Evolutionary conservation across 106 monocot genomes (phyloP).

Genomic region (Apostasia ramifera): DNA sequence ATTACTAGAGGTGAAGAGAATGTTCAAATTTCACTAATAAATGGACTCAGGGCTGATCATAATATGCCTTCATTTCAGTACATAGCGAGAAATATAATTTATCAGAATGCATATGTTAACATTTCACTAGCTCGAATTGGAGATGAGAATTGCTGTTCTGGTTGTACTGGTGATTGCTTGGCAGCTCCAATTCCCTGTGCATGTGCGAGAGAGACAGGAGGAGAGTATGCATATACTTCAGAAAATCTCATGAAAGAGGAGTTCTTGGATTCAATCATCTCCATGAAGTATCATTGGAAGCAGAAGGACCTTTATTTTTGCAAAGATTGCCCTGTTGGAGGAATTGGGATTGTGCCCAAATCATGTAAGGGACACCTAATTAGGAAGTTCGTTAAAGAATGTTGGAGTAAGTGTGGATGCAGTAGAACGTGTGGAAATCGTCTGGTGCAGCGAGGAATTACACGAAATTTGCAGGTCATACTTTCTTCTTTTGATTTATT

Average conservation of each 20-base stretch:
- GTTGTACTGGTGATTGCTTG: conserved; percentile 73
- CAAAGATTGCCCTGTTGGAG: conserved; percentile 69
- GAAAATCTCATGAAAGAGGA: conserved; percentile 50
- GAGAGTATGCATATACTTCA: conserved; percentile 67
- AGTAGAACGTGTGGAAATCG: conserved; percentile 73
- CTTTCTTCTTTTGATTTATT: neutral
- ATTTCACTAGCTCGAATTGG: conserved; percentile 87
- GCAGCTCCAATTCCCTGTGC: conserved; percentile 58
- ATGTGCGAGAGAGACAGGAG: conserved; percentile 83
- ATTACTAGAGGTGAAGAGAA: conserved; percentile 74
- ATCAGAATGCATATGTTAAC: conserved; percentile 70
- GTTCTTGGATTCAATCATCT: conserved; percentile 62
- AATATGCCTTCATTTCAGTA: conserved; percentile 44
- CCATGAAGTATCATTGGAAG: conserved; percentile 21
- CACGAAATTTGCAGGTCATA: conserved; percentile 55
- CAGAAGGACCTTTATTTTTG: conserved; percentile 44
- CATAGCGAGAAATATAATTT: conserved; percentile 52
- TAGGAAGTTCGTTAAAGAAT: conserved; percentile 79
- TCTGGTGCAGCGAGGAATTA: conserved; percentile 79
- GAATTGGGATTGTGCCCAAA: conserved; percentile 39
- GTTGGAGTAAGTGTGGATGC: conserved; percentile 94
- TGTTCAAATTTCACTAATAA: conserved; percentile 42
- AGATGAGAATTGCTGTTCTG: conserved; percentile 79
- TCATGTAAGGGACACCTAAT: conserved; percentile 67
- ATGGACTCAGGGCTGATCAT: conserved; percentile 31